Evolutionary conservation across 371 early-diverging fungal species (phyloP).

Genomic region (Furculomyces boomerangus): DNA sequence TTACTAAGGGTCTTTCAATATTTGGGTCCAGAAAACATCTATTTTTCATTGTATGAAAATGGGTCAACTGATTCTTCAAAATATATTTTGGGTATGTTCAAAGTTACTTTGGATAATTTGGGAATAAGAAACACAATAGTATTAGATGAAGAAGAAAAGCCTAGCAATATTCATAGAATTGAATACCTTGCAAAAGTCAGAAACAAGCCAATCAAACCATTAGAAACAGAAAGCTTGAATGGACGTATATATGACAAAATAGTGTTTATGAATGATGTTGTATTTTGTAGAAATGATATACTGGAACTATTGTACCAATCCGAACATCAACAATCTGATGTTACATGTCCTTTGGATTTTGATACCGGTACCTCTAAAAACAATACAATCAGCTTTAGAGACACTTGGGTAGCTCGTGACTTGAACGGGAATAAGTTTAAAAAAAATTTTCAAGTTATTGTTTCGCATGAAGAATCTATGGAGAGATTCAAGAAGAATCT

Average conservation of each 20-base stretch:
- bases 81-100: constrained; percentile 8
- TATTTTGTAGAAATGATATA: constrained; percentile 26
- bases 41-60: constrained; percentile 24
- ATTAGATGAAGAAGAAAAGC: constrained; percentile 4
- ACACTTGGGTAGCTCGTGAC: constrained; percentile 29
- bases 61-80: constrained; percentile 25
- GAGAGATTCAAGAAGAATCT: background rate
- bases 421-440: constrained; percentile 23
- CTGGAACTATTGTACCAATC: constrained; percentile 27
- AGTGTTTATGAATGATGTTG: constrained; percentile 28
- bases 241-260: constrained; percentile 8
- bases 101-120: constrained; percentile 4
- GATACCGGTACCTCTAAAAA: constrained; percentile 1
- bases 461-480: background rate
- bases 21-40: constrained; percentile 12
- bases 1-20: constrained; percentile 12
- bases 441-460: background rate
- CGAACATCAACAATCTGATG: constrained; percentile 12
- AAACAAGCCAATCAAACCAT: constrained; percentile 25
- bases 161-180: constrained; percentile 18
- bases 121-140: constrained; percentile 12
- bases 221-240: background rate
- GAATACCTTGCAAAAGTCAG: constrained; percentile 27
- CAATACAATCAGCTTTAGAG: constrained; percentile 18
- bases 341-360: constrained; percentile 29